phyloP scores from a whole-genome alignment of 1,284 basidiomycete species.

The Ganoderma leucocontextum region DNA sequence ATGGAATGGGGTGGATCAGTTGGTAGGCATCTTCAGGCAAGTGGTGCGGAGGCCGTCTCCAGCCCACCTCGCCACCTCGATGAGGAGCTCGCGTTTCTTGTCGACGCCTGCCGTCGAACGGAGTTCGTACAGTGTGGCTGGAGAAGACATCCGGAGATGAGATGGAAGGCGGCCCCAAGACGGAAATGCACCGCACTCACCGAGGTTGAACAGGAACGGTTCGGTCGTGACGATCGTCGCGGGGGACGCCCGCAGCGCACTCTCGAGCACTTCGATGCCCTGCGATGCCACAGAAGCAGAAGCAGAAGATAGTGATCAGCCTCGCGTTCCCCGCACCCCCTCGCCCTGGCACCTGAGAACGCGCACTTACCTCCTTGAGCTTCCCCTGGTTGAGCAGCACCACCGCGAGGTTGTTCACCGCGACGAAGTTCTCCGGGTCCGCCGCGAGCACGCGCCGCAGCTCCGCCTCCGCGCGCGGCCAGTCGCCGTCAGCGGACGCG shows the following conservation, averaged over 20 bases:
- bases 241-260: constrained; percentile 66
- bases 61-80: constrained; percentile 83
- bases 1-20: constrained; percentile 20
- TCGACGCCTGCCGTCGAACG: constrained; percentile 72
- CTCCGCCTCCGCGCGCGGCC: constrained; percentile 58
- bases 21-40: constrained; percentile 82
- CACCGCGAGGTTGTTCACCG: constrained; percentile 82
- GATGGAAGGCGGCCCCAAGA: background rate
- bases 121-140: constrained; percentile 84
- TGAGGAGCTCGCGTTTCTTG: constrained; percentile 74
- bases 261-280: constrained; percentile 75
- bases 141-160: background rate
- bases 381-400: constrained; percentile 73
- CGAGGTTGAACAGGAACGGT: constrained; percentile 83
- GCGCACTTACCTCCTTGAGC: constrained; percentile 66
- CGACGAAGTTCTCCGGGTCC: constrained; percentile 67
- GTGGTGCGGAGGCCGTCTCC: constrained; percentile 81
- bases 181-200: constrained; percentile 51
- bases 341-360: background rate
- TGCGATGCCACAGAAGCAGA: constrained; percentile 36
- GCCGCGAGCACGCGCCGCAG: constrained; percentile 54
- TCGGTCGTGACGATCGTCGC: constrained; percentile 75
- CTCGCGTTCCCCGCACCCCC: background rate
- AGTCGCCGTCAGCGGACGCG: constrained; percentile 73
- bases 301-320: background rate